Evolutionary conservation across 306 rosid species (phyloP).

Genomic region (Malus sylvestris): DNA sequence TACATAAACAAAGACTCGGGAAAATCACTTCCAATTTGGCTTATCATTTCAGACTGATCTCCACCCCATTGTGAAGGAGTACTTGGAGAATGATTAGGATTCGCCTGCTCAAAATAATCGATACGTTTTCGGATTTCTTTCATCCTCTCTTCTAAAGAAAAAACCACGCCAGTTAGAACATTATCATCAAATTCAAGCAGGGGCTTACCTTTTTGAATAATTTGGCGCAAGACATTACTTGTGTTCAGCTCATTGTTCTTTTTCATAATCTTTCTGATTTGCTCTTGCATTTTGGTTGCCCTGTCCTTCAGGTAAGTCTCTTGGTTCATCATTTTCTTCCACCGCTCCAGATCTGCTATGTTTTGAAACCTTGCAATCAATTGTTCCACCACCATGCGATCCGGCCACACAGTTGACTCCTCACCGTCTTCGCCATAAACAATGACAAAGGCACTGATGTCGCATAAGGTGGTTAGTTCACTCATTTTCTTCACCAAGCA

Average conservation of each 20-base stretch:
- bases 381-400: not conserved
- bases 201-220: not conserved
- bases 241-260: not conserved
- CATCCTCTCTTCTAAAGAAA: not conserved
- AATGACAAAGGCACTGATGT: conserved; percentile 17
- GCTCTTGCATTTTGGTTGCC: not conserved
- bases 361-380: not conserved
- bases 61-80: not conserved
- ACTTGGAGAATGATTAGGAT: not conserved
- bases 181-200: not conserved
- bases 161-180: not conserved
- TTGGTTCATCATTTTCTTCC: not conserved
- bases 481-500: conserved; percentile 33
- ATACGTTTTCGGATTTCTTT: not conserved
- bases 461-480: conserved; percentile 32
- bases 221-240: not conserved
- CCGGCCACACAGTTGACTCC: conserved; percentile 23
- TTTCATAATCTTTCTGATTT: not conserved
- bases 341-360: not conserved
- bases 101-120: not conserved
- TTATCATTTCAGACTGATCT: not conserved
- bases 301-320: not conserved
- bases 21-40: not conserved
- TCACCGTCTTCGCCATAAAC: conserved; percentile 8
- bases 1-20: not conserved